A percentile compares a stretch with the other conserved stretches of the same genome.
Conservation (phyloP, 208 protist genomes). For the Wallacemonas sp. region DNA sequence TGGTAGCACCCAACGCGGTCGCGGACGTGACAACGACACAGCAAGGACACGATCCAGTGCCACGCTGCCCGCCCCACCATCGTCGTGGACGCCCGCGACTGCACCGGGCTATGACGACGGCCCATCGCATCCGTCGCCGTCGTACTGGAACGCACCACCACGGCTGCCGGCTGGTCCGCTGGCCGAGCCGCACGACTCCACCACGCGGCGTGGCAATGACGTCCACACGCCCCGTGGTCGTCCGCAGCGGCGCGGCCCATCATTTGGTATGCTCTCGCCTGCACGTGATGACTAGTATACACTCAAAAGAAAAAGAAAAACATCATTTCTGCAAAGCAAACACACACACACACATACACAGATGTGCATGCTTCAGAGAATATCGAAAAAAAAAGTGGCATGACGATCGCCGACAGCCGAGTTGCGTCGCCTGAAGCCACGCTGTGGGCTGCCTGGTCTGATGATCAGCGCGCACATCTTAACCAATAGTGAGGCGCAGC, state of each 20-base stretch:
- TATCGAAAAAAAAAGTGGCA: not conserved
- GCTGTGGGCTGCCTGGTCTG: too few relatives aligned
- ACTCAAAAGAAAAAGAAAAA: not conserved
- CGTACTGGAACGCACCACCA: constrained; percentile 1
- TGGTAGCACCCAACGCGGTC: too few relatives aligned
- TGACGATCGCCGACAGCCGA: not conserved
- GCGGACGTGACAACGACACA: not conserved
- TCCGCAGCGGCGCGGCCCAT: not conserved
- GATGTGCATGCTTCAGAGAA: not conserved
- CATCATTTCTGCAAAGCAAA: not conserved
- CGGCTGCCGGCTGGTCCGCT: too few relatives aligned
- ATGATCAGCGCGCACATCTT: too few relatives aligned
- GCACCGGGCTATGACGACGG: not conserved
- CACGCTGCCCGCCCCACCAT: not conserved
- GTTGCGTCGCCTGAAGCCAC: too few relatives aligned
- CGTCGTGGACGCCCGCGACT: not conserved
- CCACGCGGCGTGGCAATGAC: too few relatives aligned
- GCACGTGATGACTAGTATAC: constrained; percentile 4
- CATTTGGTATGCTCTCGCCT: constrained; percentile 9
- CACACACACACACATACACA: constrained; percentile 10
- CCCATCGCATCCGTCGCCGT: not conserved
- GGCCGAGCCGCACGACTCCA: too few relatives aligned
- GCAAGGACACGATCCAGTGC: too few relatives aligned
- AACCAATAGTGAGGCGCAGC: too few relatives aligned
- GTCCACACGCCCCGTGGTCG: not conserved